Conservation (phyloP, 306 rosid species). For the Sicyos baderoa region DNA sequence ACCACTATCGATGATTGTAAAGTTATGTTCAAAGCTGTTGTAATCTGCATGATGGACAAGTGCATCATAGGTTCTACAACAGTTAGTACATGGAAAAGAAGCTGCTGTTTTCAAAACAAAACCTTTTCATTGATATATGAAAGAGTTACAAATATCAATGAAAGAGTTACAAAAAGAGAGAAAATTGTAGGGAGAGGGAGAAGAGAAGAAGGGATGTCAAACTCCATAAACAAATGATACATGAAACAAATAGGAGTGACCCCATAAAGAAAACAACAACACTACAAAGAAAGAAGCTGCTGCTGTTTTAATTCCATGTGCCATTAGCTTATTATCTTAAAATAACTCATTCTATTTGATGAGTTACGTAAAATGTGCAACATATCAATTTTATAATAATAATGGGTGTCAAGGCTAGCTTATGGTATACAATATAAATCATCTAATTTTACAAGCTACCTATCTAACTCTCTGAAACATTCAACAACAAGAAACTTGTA, state of each 20-base stretch:
- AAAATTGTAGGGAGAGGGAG: no score
- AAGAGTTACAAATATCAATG: no score
- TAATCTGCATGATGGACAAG: slow-evolving; percentile 37
- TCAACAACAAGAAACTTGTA: background rate
- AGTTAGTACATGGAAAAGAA: slow-evolving; percentile 8
- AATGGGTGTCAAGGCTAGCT: background rate
- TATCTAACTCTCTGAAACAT: background rate
- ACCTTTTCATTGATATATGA: no score
- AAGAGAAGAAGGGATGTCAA: no score
- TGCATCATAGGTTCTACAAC: slow-evolving; percentile 14
- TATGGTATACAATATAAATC: background rate
- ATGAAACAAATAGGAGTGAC: no score
- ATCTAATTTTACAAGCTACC: background rate
- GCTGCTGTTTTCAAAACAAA: background rate
- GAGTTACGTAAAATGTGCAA: no score
- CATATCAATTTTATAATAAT: background rate
- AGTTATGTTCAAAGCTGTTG: slow-evolving; percentile 36
- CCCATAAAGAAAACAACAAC: no score
- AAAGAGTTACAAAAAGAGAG: no score
- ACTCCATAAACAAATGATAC: no score
- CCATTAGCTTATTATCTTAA: background rate
- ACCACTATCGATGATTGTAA: slow-evolving; percentile 53
- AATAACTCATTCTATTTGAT: background rate
- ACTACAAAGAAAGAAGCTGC: no score
- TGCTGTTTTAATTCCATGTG: background rate